Evolutionary conservation across 2,329 filamentous ascomycete species (phyloP), one percentile per base, ranked within the genome.

Genomic region (Alternaria novae-zelandiae): DNA sequence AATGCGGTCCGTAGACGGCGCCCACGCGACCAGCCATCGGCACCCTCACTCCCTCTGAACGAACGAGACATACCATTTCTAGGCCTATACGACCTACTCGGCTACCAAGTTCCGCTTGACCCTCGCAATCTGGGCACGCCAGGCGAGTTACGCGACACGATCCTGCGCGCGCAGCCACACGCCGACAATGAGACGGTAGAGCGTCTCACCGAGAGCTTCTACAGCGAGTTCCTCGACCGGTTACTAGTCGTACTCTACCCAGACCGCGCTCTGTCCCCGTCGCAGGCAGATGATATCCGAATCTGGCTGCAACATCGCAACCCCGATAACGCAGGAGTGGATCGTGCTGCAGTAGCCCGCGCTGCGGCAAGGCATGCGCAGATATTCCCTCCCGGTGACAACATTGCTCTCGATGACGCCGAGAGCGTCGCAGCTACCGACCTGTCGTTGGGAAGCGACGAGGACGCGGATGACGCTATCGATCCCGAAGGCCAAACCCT

Each of bases 401-500:
- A 23, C n/a, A 47, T 51, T 45, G 59, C 58, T 9, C 54, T 60
- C 41, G 70, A 74, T 43, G 71, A 65, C 17, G 67, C 65, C 23
- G 76, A 77, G 59, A 79, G 75, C 41, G 64, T 79, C 54, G 74
- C 75, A 30, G 65, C 64, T 74, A 80, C 66, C 15, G 77, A 78
- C 15, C 54, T 73, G 12, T 79, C 76, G 5, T 72, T 70, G 66
- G 61, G 60, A 55, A 75, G 71, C 59, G 74, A 76, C 12, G 71
- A 77, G 2, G 72, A 77, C 45, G 70, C 82, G 79, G 72, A 83
- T 36, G 75, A 79, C 11, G 66, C 49, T 67, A 76, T 64, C 70
- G 81, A 67, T 71, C 79, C 59, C 69, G 83, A 86, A 63, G 92
- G 92, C 7, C 92, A 96, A 74, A 94, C 94, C 64, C 89, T 97